Evolutionary conservation across 202 grass and related monocot genomes (phyloP).

Genomic region (Sporobolus alterniflorus): DNA sequence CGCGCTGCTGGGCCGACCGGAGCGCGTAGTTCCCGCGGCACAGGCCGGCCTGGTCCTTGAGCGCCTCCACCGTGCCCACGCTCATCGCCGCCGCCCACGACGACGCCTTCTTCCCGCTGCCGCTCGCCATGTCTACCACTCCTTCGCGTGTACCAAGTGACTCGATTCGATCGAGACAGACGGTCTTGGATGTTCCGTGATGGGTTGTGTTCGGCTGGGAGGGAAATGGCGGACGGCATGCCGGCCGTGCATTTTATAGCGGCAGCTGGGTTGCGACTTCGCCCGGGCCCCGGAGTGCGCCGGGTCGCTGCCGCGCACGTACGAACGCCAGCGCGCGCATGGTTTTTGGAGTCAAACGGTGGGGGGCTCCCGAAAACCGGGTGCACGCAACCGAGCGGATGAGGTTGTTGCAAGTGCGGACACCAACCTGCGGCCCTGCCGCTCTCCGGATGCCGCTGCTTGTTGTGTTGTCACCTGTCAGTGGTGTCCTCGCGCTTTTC

Average conservation of each 20-base stretch:
- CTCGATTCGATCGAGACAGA: not conserved
- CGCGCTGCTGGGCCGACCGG: conserved; percentile 36
- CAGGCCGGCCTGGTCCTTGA: conserved; percentile 67
- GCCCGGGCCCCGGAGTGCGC: not conserved
- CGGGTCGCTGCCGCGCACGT: not conserved
- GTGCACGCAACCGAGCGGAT: conserved; percentile 2
- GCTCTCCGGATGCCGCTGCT: conserved; percentile 1
- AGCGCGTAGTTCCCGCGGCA: conserved; percentile 70
- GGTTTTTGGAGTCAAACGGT: conserved; percentile 38
- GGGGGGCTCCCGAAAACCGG: conserved; percentile 41
- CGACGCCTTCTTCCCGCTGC: conserved; percentile 41
- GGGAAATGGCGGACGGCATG: too few species aligned
- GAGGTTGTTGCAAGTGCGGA: not conserved
- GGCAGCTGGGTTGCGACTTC: not conserved
- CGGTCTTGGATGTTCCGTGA: not conserved
- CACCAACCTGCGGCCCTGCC: not conserved
- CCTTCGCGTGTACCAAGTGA: not conserved
- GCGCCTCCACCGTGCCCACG: conserved; percentile 60
- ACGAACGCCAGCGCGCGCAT: not conserved
- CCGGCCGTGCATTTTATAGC: conserved; percentile 6
- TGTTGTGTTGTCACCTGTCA: not conserved
- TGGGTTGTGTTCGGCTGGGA: not conserved
- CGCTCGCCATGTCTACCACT: conserved; percentile 28
- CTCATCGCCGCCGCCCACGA: conserved; percentile 57
- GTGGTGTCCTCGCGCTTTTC: not conserved